Conservation (phyloP, 1,284 basidiomycete genomes). For the Rhodotorula sp. region DNA sequence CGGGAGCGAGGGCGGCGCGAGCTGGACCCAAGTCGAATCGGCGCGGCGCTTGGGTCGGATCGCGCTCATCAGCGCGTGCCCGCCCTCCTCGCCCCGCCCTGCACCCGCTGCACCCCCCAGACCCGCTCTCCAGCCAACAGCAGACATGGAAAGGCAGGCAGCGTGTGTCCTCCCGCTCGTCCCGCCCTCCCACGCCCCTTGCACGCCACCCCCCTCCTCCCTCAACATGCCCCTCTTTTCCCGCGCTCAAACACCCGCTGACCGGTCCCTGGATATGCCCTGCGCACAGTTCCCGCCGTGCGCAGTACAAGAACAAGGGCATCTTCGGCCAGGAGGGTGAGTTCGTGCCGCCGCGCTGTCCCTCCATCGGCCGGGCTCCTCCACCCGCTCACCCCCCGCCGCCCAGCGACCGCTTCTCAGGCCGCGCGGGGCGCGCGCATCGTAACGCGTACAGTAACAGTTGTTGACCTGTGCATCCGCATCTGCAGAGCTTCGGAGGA, state of each 20-base stretch:
- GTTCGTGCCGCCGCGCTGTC: neutral
- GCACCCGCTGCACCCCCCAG: neutral
- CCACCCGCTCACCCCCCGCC: neutral
- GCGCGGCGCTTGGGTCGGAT: too few relatives aligned
- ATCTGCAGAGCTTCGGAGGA: constrained; percentile 67
- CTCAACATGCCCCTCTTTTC: constrained; percentile 2
- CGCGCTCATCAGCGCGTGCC: neutral
- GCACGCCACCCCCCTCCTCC: neutral
- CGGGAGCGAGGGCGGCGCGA: neutral
- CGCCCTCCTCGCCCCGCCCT: neutral
- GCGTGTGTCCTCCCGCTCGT: constrained; percentile 16
- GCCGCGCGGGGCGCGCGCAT: too few relatives aligned
- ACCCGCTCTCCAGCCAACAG: neutral
- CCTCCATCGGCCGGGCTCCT: too few relatives aligned
- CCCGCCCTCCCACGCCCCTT: neutral
- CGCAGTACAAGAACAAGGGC: constrained; percentile 74
- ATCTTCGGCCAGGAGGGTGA: constrained; percentile 67
- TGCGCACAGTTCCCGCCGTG: constrained; percentile 38
- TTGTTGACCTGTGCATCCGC: constrained; percentile 51
- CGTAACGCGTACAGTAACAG: too few relatives aligned
- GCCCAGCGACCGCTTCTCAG: too few relatives aligned
- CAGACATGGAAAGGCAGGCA: constrained; percentile 35
- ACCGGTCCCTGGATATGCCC: neutral
- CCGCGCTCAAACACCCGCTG: neutral
- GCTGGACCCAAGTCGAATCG: neutral